Evolutionary conservation across 345 rosid genomes (phyloP), one percentile per base, ranked within the genome.

Genomic region (Boechera divaricarpa): DNA sequence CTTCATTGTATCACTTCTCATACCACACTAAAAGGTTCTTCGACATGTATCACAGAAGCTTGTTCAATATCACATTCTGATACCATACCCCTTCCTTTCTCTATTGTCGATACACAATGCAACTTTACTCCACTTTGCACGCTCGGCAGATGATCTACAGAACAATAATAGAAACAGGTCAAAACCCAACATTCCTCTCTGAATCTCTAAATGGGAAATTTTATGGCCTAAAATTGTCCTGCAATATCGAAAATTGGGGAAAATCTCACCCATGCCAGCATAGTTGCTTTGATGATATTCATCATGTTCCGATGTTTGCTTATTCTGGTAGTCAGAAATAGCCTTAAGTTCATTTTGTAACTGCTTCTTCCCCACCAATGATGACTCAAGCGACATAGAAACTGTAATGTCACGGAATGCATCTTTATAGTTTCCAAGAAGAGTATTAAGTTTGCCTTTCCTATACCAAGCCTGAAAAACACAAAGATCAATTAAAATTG

Each of bases 61-160:
- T 85, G 86, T 68, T 89, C 87, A 83, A 90, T 84, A 74, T 87
- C 92, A 77, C 66, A 73, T 32, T 73, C 69, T 39, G 97, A 86
- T 74, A 76, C 80, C 85, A 89, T 86, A 51, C 94, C 96, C 85
- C 88, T 87, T 79, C 97, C 98, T 88, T 89, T 93, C 67, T 82
- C 81, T 33, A 73, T 77, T 32, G 83, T 87, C 48, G 67, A 74
- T n/a, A 89, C 89, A 81, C 84, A 77, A 48, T 58, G 69, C 59
- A 87, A 54, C 68, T 83, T 82, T 55, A 76, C 74, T 75, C 78
- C 85, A 15, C 39, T 77, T 21, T 81, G 77, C 59, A 85, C 90
- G 51, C 85, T 90, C 73, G 86, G 81, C 41, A 81, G 54, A 63
- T 51, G 66, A 79, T 51, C 73, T 68, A 60, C 52, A 56, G 12